Evolutionary conservation across 768 basidiomycete genomes (phyloP), one percentile per base, ranked within the genome.

Genomic region (Panellus pusillus): DNA sequence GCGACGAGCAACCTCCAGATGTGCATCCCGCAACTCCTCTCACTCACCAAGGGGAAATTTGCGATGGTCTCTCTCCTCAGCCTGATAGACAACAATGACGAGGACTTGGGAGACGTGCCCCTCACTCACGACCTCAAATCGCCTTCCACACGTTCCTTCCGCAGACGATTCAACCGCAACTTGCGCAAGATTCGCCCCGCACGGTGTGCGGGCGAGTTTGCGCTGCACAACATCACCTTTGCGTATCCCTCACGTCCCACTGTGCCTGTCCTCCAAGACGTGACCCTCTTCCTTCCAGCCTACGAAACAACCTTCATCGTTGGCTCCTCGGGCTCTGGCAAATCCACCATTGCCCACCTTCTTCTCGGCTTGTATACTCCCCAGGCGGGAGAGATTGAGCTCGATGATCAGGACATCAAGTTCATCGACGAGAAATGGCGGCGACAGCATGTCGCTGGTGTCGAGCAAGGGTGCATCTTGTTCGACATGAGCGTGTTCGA

Each of bases 261-360:
- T 18, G 65, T 79, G 1, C 77, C 80, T 6, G 87, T 83, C 19
- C 76, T 92, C 15, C 63, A 67, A 20, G 70, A 84, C 57, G 77
- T 89, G 28, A 72, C 77, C 20, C 75, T 92, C 51, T 91, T 83
- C 72, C 72, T 92, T 31, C 86, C 89, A 14, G 80, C 86, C 0
- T 70, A 71, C 4, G 89, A 92, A 64, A 89, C 78, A 6, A 91
- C 89, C 0, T 92, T 89, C 69, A 83, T 91, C 54, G 88, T 91
- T 48, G 90, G 89, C 40, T 79, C 82, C 12, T 89, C 86, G 1
- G 89, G 90, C 13, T 87, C 82, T 1, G 89, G 89, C 17, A 92
- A 92, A 72, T 86, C 82, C 4, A 91, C 90, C 2, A 74, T 91
- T 57, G 88, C 87, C 0, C 79, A 84, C 50, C 76, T 92, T 11